These are phyloP conservation scores for Calocybe indica DNA, from an alignment of 768 basidiomycete species.

Conservation along the genomic window DNA sequence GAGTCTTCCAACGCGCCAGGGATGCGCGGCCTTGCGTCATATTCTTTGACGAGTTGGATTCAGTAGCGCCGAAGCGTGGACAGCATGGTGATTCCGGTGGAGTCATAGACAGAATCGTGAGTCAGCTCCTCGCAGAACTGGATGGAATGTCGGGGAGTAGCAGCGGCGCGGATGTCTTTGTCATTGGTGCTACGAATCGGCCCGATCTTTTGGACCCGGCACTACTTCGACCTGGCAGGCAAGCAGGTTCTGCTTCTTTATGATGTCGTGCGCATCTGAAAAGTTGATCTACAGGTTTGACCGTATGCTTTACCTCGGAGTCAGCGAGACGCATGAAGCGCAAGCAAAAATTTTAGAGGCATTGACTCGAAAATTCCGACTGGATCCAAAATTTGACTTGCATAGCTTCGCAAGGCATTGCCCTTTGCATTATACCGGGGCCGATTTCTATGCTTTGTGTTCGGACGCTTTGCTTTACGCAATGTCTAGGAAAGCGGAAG, in stretches of 20 bases:
- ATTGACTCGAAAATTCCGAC: conserved; percentile 85
- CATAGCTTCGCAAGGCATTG: conserved; percentile 61
- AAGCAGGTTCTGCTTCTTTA: conserved; percentile 11
- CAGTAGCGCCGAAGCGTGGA: conserved; percentile 90
- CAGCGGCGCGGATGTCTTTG: conserved; percentile 73
- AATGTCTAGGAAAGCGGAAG: conserved; percentile 82
- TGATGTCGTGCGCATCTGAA: not conserved
- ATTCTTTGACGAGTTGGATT: conserved; percentile 96
- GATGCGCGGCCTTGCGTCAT: conserved; percentile 94
- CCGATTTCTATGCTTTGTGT: conserved; percentile 97
- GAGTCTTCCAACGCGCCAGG: conserved; percentile 84
- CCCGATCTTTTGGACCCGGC: conserved; percentile 91
- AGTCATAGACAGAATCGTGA: conserved; percentile 97
- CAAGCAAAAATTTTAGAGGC: conserved; percentile 87
- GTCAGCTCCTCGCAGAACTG: conserved; percentile 87
- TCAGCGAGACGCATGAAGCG: conserved; percentile 80
- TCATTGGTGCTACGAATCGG: conserved; percentile 93
- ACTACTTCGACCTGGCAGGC: conserved; percentile 84
- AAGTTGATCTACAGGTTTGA: conserved; percentile 67
- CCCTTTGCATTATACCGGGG: conserved; percentile 93
- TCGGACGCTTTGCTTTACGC: conserved; percentile 95
- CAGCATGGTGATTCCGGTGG: conserved; percentile 96
- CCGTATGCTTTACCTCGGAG: conserved; percentile 91
- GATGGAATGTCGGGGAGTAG: conserved; percentile 78
- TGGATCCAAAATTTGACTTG: conserved; percentile 65